Base-by-base conservation (phyloP, 2,329 filamentous ascomycete genomes). In the Sclerotinia subarctica region DNA sequence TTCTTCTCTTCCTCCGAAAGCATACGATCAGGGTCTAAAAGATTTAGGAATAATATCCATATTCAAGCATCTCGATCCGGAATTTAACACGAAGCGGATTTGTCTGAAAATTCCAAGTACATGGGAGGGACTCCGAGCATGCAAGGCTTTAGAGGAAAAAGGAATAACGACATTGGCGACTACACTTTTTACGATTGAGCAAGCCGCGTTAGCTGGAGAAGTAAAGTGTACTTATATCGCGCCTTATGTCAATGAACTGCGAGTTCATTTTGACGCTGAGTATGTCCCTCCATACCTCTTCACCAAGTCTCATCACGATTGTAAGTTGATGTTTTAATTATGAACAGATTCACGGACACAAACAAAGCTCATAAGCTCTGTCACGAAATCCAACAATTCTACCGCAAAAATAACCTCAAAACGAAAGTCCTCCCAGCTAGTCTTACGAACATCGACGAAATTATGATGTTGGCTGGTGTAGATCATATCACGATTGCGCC, bases 161-260 rank as follows among this genome's bases (percentile, higher is more conserved):
- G 84, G 85, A 1, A 84, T 89, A n/a, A 78, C 80, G 1, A 67
- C 87, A 0, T 78, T 90, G 3, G 86, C 85, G 0, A 90, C 88
- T 0, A 88, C 86, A 2, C 78, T 90, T 59, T 90, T 90, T 73
- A 85, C 83, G 54, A 81, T 88, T 72, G 81, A 85, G 52, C 88
- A 90, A 74, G 87, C 86, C 0, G 80, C 81, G 1, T 78, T 88
- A 1, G 87, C 88, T 0, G 83, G 81, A 0, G 83, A 87, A 62
- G 84, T 82, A 0, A 81, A 82, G 5, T 89, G 86, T 72, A 82
- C 82, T 0, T 90, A 89, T 72, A 85, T 90, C 54, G 86, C 87
- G 0, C 88, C 88, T 0, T 90, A 89, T 70, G 85, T 90, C 42
- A 89, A 90, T 73, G 86, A 89, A 71, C 78, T 90, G 52, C 84